A percentile compares a stretch with the other conserved stretches of the same genome.
phyloP scores from a whole-genome alignment of 73 alveolate species.

The Paraurostyla sp. region DNA sequence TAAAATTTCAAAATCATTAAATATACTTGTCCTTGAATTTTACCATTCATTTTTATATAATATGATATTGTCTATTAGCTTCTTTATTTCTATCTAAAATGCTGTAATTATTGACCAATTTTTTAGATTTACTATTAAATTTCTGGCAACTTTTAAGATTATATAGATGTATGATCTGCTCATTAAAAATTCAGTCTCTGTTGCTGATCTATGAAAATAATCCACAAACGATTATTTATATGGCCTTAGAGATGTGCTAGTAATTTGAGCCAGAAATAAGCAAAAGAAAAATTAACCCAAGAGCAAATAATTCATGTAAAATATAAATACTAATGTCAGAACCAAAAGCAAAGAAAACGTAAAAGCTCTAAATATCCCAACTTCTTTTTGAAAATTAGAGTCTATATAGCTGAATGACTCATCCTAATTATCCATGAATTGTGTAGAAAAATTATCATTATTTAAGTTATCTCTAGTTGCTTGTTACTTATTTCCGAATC shows the following conservation, averaged over 20 bases:
- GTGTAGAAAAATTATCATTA: too few species aligned
- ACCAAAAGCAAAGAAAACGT: conserved; percentile 46
- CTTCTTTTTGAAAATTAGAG: too few species aligned
- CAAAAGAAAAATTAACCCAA: conserved; percentile 46
- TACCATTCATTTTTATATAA: not conserved
- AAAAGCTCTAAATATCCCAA: conserved; percentile 12
- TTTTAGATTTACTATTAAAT: not conserved
- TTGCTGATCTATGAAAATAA: not conserved
- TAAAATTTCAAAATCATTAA: not conserved
- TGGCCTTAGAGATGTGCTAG: conserved; percentile 12
- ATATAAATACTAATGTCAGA: not conserved
- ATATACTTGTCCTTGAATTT: not conserved
- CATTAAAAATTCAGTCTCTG: not conserved
- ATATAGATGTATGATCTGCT: not conserved
- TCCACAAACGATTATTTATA: not conserved
- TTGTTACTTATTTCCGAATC: too few species aligned
- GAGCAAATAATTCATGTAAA: conserved; percentile 42
- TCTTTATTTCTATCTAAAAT: not conserved
- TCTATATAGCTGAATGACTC: too few species aligned
- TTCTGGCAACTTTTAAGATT: not conserved
- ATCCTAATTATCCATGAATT: too few species aligned
- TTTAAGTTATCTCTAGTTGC: too few species aligned
- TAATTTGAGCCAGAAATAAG: conserved; percentile 36
- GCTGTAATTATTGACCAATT: not conserved
- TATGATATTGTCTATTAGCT: not conserved